phyloP scores from a whole-genome alignment of 2,329 filamentous ascomycete genomes.

The Beauveria pseudobassiana region DNA sequence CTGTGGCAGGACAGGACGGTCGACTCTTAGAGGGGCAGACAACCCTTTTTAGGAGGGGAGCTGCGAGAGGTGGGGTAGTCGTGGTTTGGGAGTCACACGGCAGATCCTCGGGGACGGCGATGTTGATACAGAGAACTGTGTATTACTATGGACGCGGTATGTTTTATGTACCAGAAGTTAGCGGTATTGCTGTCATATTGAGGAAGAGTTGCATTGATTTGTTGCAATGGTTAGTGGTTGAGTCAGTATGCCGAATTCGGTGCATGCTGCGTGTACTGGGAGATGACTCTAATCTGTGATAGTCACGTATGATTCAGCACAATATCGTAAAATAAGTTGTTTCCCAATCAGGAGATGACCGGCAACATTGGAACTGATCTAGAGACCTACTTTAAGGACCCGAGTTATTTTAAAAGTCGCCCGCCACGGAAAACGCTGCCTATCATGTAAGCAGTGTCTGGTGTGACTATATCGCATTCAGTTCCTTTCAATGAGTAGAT shows the following conservation, averaged over 20 bases:
- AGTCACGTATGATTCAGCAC: neutral
- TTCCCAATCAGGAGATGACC: neutral
- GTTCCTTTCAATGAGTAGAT: too few relatives aligned
- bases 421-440: too few relatives aligned
- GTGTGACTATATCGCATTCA: too few relatives aligned
- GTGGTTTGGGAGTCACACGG: constrained; percentile 5
- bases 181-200: too few relatives aligned
- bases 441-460: too few relatives aligned
- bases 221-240: neutral
- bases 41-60: constrained; percentile 10
- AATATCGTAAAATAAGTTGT: neutral
- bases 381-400: too few relatives aligned
- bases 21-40: constrained; percentile 6
- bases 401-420: too few relatives aligned
- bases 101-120: constrained; percentile 4
- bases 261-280: neutral
- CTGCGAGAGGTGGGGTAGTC: constrained; percentile 12
- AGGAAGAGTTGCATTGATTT: neutral
- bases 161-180: neutral
- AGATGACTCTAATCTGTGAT: neutral
- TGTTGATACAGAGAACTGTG: neutral
- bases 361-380: neutral
- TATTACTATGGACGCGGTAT: neutral
- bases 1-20: constrained; percentile 18
- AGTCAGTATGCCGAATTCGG: constrained; percentile 4